Percentiles rank a stretch among this genome's conserved stretches.
phyloP scores from a whole-genome alignment of 2,329 filamentous ascomycete genomes.

The Thelonectria rubi region DNA sequence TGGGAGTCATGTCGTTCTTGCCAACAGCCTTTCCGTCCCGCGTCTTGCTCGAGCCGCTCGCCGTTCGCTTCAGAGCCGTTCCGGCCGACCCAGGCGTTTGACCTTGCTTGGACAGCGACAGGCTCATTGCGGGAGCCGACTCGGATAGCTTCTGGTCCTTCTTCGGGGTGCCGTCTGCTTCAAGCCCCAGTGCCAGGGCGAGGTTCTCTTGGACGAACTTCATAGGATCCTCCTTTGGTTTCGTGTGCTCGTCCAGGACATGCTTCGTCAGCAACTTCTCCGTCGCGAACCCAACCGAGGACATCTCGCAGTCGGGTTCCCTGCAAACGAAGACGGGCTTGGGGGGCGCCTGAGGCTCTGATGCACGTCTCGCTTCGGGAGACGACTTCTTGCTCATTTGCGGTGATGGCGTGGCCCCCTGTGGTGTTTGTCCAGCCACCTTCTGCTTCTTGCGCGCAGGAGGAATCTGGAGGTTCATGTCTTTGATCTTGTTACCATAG shows the following conservation, averaged over 20 bases:
- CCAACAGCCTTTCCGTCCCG: constrained; percentile 46
- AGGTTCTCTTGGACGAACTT: constrained; percentile 63
- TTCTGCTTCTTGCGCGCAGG: constrained; percentile 67
- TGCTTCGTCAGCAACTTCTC: constrained; percentile 65
- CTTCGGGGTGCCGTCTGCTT: constrained; percentile 57
- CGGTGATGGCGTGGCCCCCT: constrained; percentile 56
- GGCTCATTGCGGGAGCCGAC: constrained; percentile 50
- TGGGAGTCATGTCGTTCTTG: constrained; percentile 45
- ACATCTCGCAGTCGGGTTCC: constrained; percentile 64
- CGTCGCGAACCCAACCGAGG: constrained; percentile 58
- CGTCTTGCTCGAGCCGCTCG: constrained; percentile 55
- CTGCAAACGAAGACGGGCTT: constrained; percentile 60
- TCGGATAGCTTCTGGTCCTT: constrained; percentile 45
- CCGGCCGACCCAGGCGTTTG: constrained; percentile 63
- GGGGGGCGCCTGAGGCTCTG: constrained; percentile 44
- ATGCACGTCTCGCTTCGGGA: constrained; percentile 53
- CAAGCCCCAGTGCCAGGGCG: constrained; percentile 59
- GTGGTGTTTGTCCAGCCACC: constrained; percentile 51
- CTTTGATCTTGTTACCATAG: constrained; percentile 60
- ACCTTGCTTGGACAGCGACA: constrained; percentile 57
- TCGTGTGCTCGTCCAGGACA: constrained; percentile 66
- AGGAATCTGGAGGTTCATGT: constrained; percentile 66
- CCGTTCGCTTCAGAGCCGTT: constrained; percentile 60
- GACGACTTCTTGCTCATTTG: constrained; percentile 58
- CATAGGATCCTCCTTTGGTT: constrained; percentile 63